Base-by-base conservation (phyloP, 2,329 filamentous ascomycete genomes). In the Didymellaceae sp. region DNA sequence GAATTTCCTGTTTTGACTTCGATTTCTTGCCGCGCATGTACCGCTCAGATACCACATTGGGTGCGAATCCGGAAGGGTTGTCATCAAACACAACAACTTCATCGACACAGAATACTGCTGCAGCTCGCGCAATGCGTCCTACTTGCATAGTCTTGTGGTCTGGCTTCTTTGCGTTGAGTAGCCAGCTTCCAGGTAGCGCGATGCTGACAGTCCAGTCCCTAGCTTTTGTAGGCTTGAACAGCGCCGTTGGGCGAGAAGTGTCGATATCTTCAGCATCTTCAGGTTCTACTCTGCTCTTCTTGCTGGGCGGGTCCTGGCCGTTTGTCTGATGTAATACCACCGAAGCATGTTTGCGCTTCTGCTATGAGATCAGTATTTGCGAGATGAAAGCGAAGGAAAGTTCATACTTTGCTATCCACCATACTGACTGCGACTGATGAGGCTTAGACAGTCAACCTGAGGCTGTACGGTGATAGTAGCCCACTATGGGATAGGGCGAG, bases 81-180 rank as follows among this genome's bases (percentile, higher is more conserved):
- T 95, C 91, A 66, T 93, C 86, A 71, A 89, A 96, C 45, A 96
- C 77, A 41, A 96, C 80, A 22, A 95, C 81, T 74, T 96, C 91
- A 68, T 96, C 91, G 59, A 96, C 82, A 65, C 84, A 87, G 75
- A 94, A 95, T 56, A 95, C 87, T 54, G 89, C 88, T 42, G 91
- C 82, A 25, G 90, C 89, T 44, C 91, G 88, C 5, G 90, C 90
- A 44, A 96, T 86, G 57, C 88, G 86, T 6, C 88, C 89, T 1
- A 86, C 87, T 38, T 89, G 79, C 38, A 82, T 80, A 26, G 87
- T 90, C 68, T 90, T 87, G 67, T 90, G 86, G 53, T 95, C 90
- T 56, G 87, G 84, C 8, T 86, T 88, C 50, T 84, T 79, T 28
- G 86, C 85, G 68, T 88, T 91, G 60, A 39, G 40, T 28, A 59